These are phyloP conservation scores for Kwoniella dendrophila DNA, from an alignment of 768 basidiomycete species.

Conservation along the genomic window DNA sequence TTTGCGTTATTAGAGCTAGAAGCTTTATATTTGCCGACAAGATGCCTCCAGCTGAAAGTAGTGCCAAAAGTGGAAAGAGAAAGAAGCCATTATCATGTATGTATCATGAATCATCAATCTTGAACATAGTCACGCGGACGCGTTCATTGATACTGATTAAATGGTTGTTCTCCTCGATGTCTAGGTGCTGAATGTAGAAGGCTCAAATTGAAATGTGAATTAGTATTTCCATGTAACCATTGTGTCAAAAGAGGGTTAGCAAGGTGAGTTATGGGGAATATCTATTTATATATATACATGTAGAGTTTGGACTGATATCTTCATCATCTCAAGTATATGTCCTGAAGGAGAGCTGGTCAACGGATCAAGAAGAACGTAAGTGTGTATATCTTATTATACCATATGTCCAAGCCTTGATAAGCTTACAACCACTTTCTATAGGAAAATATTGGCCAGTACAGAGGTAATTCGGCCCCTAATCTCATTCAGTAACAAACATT, in stretches of 20 bases:
- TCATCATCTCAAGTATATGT: constrained; percentile 3
- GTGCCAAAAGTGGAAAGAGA: constrained; percentile 8
- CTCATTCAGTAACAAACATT: background rate
- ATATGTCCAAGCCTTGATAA: background rate
- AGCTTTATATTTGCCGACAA: background rate
- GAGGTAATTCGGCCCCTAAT: constrained; percentile 9
- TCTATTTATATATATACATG: background rate
- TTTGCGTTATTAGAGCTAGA: background rate
- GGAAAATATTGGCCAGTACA: constrained; percentile 24
- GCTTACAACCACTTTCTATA: background rate
- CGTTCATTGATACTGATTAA: no score
- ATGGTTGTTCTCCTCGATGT: background rate
- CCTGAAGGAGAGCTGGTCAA: constrained; percentile 22
- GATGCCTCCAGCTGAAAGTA: constrained; percentile 5
- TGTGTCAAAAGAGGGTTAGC: constrained; percentile 16
- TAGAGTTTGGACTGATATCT: background rate
- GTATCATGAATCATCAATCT: background rate
- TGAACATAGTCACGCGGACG: background rate
- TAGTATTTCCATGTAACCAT: constrained; percentile 14
- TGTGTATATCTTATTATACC: background rate
- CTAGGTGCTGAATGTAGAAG: constrained; percentile 21
- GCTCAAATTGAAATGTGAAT: constrained; percentile 23
- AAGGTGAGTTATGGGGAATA: background rate
- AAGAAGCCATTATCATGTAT: constrained; percentile 18
- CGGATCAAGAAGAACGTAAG: constrained; percentile 19